phyloP scores from a whole-genome alignment of 176 grass and related monocot genomes.

The Oryza meridionalis region DNA sequence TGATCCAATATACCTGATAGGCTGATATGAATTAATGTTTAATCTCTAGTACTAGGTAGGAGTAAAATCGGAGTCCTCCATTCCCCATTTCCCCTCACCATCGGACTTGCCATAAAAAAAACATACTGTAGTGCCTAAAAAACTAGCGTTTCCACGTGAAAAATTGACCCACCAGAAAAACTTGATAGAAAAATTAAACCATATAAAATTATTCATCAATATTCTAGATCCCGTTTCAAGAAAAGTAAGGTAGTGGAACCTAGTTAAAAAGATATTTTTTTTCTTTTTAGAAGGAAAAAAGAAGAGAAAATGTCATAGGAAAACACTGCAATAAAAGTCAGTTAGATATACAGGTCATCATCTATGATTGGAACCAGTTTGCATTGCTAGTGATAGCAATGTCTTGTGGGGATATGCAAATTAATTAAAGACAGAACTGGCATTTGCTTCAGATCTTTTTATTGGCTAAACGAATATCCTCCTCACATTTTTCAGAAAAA shows the following conservation, averaged over 20 bases:
- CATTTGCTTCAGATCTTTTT: constrained; percentile 21
- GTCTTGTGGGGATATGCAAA: not conserved
- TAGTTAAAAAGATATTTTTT: not conserved
- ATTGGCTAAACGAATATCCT: constrained; percentile 21
- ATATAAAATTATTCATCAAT: too few species aligned
- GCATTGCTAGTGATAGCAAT: not conserved
- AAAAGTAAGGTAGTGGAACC: not conserved
- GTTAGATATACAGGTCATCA: not conserved
- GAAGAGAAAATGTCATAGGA: not conserved
- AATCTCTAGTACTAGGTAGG: too few species aligned
- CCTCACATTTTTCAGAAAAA: not conserved
- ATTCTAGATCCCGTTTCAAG: not conserved
- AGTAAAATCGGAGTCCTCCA: too few species aligned
- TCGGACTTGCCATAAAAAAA: too few species aligned
- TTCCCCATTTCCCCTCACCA: too few species aligned
- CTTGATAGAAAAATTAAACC: too few species aligned
- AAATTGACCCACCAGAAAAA: too few species aligned
- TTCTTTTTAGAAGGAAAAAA: not conserved
- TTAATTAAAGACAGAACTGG: not conserved
- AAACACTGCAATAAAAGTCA: not conserved
- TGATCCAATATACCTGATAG: not conserved
- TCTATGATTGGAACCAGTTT: constrained; percentile 14
- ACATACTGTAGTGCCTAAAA: too few species aligned
- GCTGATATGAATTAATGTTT: too few species aligned
- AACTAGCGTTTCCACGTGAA: too few species aligned